Conservation (phyloP, 192 early-diverging fungal species). For the Helicostylum pulchrum region DNA sequence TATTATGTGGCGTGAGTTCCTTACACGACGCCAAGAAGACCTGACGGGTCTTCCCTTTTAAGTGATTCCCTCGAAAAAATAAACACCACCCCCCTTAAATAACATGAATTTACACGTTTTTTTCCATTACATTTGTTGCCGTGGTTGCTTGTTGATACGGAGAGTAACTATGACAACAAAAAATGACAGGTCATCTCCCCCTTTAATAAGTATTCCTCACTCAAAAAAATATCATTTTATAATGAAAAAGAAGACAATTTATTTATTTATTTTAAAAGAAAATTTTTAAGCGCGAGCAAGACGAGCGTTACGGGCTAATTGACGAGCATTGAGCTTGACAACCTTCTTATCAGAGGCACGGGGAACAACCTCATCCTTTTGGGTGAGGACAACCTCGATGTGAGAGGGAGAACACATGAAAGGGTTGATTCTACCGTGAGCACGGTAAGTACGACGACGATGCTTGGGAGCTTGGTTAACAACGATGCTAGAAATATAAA, state of each 20-base stretch:
- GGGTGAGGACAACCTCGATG: conserved; percentile 88
- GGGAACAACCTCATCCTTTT: conserved; percentile 79
- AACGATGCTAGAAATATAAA: conserved; percentile 89
- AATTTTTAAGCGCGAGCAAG: conserved; percentile 36
- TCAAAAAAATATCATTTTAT: background rate
- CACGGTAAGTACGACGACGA: conserved; percentile 93
- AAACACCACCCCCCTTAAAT: too few relatives aligned
- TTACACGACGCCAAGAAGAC: too few relatives aligned
- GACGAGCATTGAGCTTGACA: conserved; percentile 46
- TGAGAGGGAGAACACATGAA: conserved; percentile 94
- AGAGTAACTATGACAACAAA: too few relatives aligned
- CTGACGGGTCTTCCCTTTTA: too few relatives aligned
- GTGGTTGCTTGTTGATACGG: too few relatives aligned
- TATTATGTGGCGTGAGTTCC: too few relatives aligned
- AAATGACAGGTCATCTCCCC: too few relatives aligned
- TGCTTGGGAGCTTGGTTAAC: conserved; percentile 96
- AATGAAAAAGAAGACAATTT: background rate
- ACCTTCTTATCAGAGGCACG: conserved; percentile 60
- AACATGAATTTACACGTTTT: too few relatives aligned
- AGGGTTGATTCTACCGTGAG: conserved; percentile 90
- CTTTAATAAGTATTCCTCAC: too few relatives aligned
- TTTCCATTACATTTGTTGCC: too few relatives aligned
- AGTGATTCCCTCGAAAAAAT: background rate
- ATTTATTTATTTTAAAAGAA: background rate
- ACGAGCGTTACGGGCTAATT: conserved; percentile 49